These are phyloP conservation scores for Acidiella bohemica DNA, from an alignment of 495 filamentous ascomycete genomes.

Conservation along the genomic window DNA sequence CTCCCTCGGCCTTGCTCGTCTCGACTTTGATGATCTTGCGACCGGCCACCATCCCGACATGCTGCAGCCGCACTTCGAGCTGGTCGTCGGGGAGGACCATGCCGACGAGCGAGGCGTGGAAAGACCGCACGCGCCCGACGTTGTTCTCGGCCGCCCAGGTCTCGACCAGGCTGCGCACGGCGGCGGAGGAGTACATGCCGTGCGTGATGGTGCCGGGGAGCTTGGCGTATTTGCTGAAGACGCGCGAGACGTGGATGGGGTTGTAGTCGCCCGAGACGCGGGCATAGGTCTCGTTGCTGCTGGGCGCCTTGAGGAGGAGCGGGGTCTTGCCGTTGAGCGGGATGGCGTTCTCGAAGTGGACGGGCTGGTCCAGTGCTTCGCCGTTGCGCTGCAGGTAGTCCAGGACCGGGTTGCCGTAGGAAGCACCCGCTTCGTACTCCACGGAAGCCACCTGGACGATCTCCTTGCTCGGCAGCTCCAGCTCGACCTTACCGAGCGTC, in stretches of 20 bases:
- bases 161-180: slow-evolving; percentile 94
- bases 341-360: slow-evolving; percentile 95
- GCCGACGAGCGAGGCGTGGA: slow-evolving; percentile 84
- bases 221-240: slow-evolving; percentile 89
- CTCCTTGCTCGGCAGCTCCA: slow-evolving; percentile 95
- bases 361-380: slow-evolving; percentile 85
- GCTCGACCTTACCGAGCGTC: slow-evolving; percentile 80
- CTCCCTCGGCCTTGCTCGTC: slow-evolving; percentile 79
- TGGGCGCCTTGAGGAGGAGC: slow-evolving; percentile 74
- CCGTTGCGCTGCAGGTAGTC: slow-evolving; percentile 92
- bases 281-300: slow-evolving; percentile 95
- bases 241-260: slow-evolving; percentile 93
- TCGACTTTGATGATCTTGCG: slow-evolving; percentile 99
- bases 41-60: slow-evolving; percentile 93
- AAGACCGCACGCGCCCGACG: slow-evolving; percentile 90
- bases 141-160: slow-evolving; percentile 99
- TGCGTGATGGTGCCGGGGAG: slow-evolving; percentile 94
- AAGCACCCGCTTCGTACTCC: slow-evolving; percentile 77
- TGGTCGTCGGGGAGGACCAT: slow-evolving; percentile 97
- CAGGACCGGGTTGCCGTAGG: slow-evolving; percentile 90
- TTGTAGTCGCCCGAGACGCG: slow-evolving; percentile 97
- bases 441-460: slow-evolving; percentile 91
- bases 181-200: slow-evolving; percentile 97
- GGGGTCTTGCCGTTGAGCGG: slow-evolving; percentile 86
- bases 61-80: slow-evolving; percentile 83